Evolutionary conservation across 169 alveolate genomes (phyloP), one percentile per base, ranked within the genome.

Genomic region (Eimeria praecox): DNA sequence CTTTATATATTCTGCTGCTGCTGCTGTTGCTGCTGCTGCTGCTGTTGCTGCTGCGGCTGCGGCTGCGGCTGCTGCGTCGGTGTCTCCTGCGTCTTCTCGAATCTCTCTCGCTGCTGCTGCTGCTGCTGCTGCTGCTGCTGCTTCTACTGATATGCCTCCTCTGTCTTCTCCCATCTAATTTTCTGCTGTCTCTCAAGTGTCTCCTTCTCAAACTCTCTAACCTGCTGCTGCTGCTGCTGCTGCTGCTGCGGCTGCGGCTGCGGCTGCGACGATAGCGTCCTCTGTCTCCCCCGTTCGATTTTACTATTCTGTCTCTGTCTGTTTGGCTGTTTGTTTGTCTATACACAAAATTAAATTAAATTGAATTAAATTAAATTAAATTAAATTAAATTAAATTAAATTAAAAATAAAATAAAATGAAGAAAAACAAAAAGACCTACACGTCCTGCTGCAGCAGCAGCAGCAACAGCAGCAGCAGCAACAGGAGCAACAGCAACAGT

Each of bases 111-210:
- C 77, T 8, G 42, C 38, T 30, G 42, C 77, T 66, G 38, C 77
- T 66, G 30, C 77, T 66, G 77, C 77, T 30, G 38, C 77, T 66
- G 77, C 77, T 30, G 77, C 77, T 66, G 77, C 77, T 66, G 77
- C 77, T 66, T 5, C 77, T 66, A 20, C 77, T 66, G 42, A 66
- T 4, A 20, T 30, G 30, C 8, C 30, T 66, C 42, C 77, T 66
- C 30, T 24, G 30, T 27, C 77, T 66, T 20, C 77, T 66, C 18
- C 38, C 77, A 5, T 30, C 38, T 24, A 20, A 9, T 30, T 49
- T 12, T 49, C 56, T 49, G 56, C 56, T 49, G 56, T 49, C 56
- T 49, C 56, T 49, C 56, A 5, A 30, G 30, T 66, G 42, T 66
- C 77, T 66, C 38, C 77, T 30, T 66, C 18, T 24, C 5, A 27